phyloP scores from a whole-genome alignment of 805 yeast genomes.

The Candida sakaeoensis region DNA sequence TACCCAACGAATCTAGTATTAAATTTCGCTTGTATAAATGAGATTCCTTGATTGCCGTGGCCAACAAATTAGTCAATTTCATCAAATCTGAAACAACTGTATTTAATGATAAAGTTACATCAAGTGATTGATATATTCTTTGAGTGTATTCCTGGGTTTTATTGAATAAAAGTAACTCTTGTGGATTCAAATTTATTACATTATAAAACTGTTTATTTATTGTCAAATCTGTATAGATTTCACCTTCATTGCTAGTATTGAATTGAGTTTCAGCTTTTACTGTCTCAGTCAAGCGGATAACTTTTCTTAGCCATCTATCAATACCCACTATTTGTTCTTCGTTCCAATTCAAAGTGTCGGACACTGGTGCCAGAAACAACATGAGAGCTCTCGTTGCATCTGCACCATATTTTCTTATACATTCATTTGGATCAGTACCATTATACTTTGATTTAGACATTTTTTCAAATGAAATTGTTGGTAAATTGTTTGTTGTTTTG shows the following conservation, averaged over 20 bases:
- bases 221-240: constrained; percentile 11
- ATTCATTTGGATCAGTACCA: constrained; percentile 85
- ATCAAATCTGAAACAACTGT: constrained; percentile 86
- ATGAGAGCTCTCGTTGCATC: constrained; percentile 94
- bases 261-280: constrained; percentile 13
- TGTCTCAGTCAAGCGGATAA: constrained; percentile 32
- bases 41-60: constrained; percentile 32
- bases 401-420: constrained; percentile 77
- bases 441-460: constrained; percentile 96
- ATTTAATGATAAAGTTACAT: constrained; percentile 60
- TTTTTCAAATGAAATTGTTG: constrained; percentile 69
- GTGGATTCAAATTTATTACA: constrained; percentile 26
- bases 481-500: constrained; percentile 46
- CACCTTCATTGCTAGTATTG: neutral
- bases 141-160: constrained; percentile 45
- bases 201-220: constrained; percentile 17
- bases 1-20: constrained; percentile 46
- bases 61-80: constrained; percentile 59
- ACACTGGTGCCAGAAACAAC: constrained; percentile 85
- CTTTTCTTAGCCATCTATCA: constrained; percentile 77
- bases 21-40: constrained; percentile 34
- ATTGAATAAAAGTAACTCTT: constrained; percentile 58
- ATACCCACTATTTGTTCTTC: constrained; percentile 82
- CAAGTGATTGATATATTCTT: constrained; percentile 58
- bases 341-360: constrained; percentile 85